These are phyloP conservation scores for Cystofilobasidium ferigula DNA, from an alignment of 768 basidiomycete genomes.

Conservation along the genomic window DNA sequence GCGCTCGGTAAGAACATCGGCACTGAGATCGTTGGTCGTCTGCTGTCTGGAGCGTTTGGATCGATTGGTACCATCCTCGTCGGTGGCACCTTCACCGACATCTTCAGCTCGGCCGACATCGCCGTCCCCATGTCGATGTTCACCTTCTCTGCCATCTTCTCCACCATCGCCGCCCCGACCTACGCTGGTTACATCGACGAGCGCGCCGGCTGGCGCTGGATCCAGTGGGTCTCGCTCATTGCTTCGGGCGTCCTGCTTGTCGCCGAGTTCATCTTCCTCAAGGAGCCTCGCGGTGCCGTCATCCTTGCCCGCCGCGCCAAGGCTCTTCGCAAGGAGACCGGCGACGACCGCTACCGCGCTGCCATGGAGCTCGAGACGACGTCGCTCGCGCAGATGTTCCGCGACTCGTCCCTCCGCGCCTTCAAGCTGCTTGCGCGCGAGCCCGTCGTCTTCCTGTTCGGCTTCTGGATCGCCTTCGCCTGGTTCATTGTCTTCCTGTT, in stretches of 20 bases:
- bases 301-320: slow-evolving; percentile 34
- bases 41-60: slow-evolving; percentile 28
- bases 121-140: slow-evolving; percentile 31
- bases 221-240: slow-evolving; percentile 29
- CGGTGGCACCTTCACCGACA: slow-evolving; percentile 28
- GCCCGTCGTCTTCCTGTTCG: slow-evolving; percentile 57
- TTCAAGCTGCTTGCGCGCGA: slow-evolving; percentile 53
- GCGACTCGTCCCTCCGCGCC: slow-evolving; percentile 53
- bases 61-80: slow-evolving; percentile 30
- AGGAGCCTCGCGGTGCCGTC: slow-evolving; percentile 39
- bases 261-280: slow-evolving; percentile 32
- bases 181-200: slow-evolving; percentile 8
- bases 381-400: slow-evolving; percentile 41
- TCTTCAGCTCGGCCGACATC: slow-evolving; percentile 29
- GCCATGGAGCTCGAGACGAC: slow-evolving; percentile 26
- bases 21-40: slow-evolving; percentile 27
- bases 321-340: slow-evolving; percentile 33
- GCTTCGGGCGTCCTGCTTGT: slow-evolving; percentile 28
- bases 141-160: slow-evolving; percentile 29
- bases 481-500: slow-evolving; percentile 29
- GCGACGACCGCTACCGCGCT: slow-evolving; percentile 29
- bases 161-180: slow-evolving; percentile 26
- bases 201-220: slow-evolving; percentile 29
- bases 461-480: slow-evolving; percentile 35
- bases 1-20: slow-evolving; percentile 29